Percentiles rank a stretch among this genome's conserved stretches.
Conservation (phyloP, 768 basidiomycete species). For the Leucocoprinus birnbaumii region DNA sequence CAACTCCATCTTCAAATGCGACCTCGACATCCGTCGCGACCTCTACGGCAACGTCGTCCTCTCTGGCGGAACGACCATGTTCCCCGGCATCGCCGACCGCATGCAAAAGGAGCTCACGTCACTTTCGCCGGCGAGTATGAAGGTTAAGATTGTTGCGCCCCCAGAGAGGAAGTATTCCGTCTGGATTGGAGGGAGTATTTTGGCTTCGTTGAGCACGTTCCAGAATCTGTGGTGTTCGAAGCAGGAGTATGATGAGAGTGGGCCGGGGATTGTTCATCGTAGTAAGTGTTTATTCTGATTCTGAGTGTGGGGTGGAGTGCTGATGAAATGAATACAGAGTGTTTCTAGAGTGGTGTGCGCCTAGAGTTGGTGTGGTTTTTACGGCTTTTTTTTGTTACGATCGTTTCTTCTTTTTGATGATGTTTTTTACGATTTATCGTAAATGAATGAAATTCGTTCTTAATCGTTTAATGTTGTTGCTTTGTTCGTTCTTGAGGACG, state of each 20-base stretch:
- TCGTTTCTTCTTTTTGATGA: no score
- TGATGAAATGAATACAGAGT: no score
- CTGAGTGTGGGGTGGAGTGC: no score
- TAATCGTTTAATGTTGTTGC: no score
- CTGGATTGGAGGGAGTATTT: slow-evolving; percentile 88
- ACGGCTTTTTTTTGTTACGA: no score
- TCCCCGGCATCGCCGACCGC: slow-evolving; percentile 93
- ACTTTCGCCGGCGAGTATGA: slow-evolving; percentile 86
- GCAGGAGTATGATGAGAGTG: slow-evolving; percentile 89
- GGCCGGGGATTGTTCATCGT: slow-evolving; percentile 78
- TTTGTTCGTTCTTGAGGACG: no score
- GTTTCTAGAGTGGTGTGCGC: no score
- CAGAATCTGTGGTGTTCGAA: slow-evolving; percentile 95
- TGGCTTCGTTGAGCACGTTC: slow-evolving; percentile 92
- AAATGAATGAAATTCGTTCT: no score
- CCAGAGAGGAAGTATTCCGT: slow-evolving; percentile 95
- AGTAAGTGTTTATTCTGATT: no score
- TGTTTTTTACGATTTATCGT: no score
- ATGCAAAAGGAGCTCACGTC: slow-evolving; percentile 93
- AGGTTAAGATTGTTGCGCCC: slow-evolving; percentile 93
- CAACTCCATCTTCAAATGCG: slow-evolving; percentile 87
- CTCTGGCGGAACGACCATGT: slow-evolving; percentile 92
- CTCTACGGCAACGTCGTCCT: slow-evolving; percentile 82
- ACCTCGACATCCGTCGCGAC: slow-evolving; percentile 82
- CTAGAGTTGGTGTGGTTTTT: no score